These are phyloP conservation scores for Ustilago lituana DNA, from an alignment of 1,284 basidiomycete genomes.

Conservation along the genomic window DNA sequence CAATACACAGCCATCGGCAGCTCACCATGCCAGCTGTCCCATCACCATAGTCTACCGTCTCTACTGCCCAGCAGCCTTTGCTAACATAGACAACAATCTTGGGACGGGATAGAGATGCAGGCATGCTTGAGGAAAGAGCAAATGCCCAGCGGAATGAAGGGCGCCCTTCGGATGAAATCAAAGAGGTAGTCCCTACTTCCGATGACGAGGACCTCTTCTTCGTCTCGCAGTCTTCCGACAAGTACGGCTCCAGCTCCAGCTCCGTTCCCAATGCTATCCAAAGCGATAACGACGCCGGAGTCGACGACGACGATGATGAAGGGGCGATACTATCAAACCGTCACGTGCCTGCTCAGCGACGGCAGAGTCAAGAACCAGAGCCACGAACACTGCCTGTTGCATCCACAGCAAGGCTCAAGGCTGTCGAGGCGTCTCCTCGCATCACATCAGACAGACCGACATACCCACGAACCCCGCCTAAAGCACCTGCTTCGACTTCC, in stretches of 20 bases:
- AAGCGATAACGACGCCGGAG: background rate
- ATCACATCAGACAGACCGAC: background rate
- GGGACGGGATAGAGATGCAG: conserved; percentile 22
- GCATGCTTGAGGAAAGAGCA: conserved; percentile 12
- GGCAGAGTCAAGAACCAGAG: background rate
- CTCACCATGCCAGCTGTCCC: too few species aligned
- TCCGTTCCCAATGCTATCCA: background rate
- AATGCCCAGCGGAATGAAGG: background rate
- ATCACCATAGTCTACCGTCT: too few species aligned
- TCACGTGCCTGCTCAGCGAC: background rate
- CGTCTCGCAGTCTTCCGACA: conserved; percentile 27
- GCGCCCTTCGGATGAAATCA: background rate
- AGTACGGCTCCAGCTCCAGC: conserved; percentile 5
- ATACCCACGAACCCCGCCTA: background rate
- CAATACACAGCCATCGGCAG: too few species aligned
- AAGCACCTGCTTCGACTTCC: background rate
- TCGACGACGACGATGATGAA: conserved; percentile 7
- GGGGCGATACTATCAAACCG: conserved; percentile 8
- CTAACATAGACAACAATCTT: background rate
- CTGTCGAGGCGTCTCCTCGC: too few species aligned
- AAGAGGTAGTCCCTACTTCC: conserved; percentile 29
- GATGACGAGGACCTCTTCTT: conserved; percentile 43
- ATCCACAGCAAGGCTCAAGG: background rate
- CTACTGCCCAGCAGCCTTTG: too few species aligned
- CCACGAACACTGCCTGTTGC: too few species aligned